A percentile compares a stretch with the other conserved stretches of the same genome.
Evolutionary conservation across 345 rosid species (phyloP).

Genomic region (Syzygium aqueum): DNA sequence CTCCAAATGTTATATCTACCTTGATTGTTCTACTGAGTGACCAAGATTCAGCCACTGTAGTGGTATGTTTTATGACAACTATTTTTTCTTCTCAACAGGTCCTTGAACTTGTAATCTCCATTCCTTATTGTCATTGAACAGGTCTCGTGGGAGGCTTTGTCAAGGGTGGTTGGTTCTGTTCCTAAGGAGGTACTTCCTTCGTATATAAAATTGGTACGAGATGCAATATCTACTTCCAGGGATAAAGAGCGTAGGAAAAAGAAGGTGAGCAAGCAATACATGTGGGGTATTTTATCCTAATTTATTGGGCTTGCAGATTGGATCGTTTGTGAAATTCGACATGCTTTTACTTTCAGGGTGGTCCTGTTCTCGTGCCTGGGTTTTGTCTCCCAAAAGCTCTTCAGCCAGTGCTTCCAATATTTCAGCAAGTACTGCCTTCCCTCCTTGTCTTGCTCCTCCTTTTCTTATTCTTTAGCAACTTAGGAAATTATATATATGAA

Average conservation of each 20-base stretch:
- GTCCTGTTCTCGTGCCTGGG: slow-evolving; percentile 81
- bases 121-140: slow-evolving; percentile 18
- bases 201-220: slow-evolving; percentile 80
- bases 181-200: slow-evolving; percentile 92
- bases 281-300: background rate
- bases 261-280: slow-evolving; percentile 38
- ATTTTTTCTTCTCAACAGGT: background rate
- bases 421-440: slow-evolving; percentile 57
- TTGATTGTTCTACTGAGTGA: slow-evolving; percentile 89
- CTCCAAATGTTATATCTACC: slow-evolving; percentile 86
- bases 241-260: slow-evolving; percentile 88
- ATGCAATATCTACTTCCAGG: slow-evolving; percentile 88
- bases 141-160: slow-evolving; percentile 95
- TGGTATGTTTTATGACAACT: slow-evolving; percentile 31
- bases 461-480: background rate
- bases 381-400: slow-evolving; percentile 93
- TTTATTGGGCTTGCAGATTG: background rate
- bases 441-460: background rate
- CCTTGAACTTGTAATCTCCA: background rate
- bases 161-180: slow-evolving; percentile 79
- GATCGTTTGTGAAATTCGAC: background rate
- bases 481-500: background rate
- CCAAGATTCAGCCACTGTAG: slow-evolving; percentile 69
- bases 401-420: slow-evolving; percentile 86
- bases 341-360: slow-evolving; percentile 53